Evolutionary conservation across 2,329 filamentous ascomycete genomes (phyloP).

Genomic region (Pseudocercospora cruenta): DNA sequence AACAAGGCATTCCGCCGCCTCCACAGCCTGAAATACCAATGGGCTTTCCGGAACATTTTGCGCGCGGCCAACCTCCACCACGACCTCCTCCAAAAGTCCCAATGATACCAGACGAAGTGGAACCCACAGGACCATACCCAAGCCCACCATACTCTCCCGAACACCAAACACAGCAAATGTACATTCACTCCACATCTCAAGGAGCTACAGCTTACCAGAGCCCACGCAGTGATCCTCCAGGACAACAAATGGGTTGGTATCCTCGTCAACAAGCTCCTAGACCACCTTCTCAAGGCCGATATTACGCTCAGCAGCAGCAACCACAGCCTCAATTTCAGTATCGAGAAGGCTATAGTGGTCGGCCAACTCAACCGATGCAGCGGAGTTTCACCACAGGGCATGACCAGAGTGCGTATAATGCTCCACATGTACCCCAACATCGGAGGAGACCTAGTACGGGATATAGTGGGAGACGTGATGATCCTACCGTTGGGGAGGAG

Average conservation of each 20-base stretch:
- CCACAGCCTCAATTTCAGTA: slow-evolving; percentile 10
- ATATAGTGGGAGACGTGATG: slow-evolving; percentile 34
- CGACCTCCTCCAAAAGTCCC: not conserved
- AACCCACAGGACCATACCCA: not conserved
- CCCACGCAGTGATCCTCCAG: not conserved
- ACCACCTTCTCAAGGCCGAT: slow-evolving; percentile 14
- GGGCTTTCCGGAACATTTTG: slow-evolving; percentile 8
- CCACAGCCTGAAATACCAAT: not conserved
- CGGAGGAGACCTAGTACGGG: slow-evolving; percentile 24
- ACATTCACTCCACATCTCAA: not conserved
- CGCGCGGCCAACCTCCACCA: not conserved
- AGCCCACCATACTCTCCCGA: slow-evolving; percentile 8
- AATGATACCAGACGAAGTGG: not conserved
- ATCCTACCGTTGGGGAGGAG: slow-evolving; percentile 33
- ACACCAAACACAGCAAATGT: not conserved
- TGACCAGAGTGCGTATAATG: not conserved
- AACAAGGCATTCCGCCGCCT: not conserved
- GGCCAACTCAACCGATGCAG: not conserved
- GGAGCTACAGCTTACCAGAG: not conserved
- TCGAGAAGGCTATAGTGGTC: not conserved
- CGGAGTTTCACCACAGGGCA: not conserved
- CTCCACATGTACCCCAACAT: not conserved
- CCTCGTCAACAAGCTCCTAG: slow-evolving; percentile 4
- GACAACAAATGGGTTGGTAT: slow-evolving; percentile 7
- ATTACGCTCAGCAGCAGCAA: slow-evolving; percentile 19